Conservation (phyloP, 441 rosid genomes). For the Codiaeum variegatum region DNA sequence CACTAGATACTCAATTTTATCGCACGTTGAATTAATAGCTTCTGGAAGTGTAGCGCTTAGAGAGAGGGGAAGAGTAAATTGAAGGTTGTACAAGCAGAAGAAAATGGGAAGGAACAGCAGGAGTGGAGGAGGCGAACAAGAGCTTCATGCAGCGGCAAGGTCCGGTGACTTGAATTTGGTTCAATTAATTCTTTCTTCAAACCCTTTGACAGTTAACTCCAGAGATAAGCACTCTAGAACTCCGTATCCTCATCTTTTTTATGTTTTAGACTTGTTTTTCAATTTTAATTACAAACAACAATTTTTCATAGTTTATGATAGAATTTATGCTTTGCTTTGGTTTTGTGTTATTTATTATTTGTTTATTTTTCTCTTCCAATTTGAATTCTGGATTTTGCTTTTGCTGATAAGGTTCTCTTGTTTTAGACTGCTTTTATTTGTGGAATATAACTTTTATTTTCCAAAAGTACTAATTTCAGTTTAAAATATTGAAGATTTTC, state of each 20-base stretch:
- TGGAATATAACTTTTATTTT: no score
- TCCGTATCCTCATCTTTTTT: slow-evolving; percentile 60
- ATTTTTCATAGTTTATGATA: not conserved
- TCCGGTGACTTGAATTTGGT: slow-evolving; percentile 66
- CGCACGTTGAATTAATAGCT: not conserved
- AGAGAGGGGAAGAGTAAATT: not conserved
- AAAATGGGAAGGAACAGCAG: slow-evolving; percentile 24
- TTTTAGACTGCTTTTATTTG: no score
- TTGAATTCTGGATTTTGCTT: not conserved
- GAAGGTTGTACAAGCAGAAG: not conserved
- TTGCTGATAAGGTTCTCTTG: not conserved
- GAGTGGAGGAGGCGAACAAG: slow-evolving; percentile 21
- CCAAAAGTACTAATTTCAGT: no score
- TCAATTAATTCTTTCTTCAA: slow-evolving; percentile 47
- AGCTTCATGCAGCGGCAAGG: slow-evolving; percentile 80
- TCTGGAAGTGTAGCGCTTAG: not conserved
- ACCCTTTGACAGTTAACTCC: slow-evolving; percentile 64
- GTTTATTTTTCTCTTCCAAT: not conserved
- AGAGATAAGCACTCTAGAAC: slow-evolving; percentile 95
- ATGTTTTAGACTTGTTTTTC: not conserved
- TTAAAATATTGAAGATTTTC: no score
- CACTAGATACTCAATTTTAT: no score
- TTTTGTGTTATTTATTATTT: not conserved
- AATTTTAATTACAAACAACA: not conserved
- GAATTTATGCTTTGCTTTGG: not conserved